Evolutionary conservation across 805 yeast genomes (phyloP), one percentile per base, ranked within the genome.

Genomic region (Clavispora santaluciae): DNA sequence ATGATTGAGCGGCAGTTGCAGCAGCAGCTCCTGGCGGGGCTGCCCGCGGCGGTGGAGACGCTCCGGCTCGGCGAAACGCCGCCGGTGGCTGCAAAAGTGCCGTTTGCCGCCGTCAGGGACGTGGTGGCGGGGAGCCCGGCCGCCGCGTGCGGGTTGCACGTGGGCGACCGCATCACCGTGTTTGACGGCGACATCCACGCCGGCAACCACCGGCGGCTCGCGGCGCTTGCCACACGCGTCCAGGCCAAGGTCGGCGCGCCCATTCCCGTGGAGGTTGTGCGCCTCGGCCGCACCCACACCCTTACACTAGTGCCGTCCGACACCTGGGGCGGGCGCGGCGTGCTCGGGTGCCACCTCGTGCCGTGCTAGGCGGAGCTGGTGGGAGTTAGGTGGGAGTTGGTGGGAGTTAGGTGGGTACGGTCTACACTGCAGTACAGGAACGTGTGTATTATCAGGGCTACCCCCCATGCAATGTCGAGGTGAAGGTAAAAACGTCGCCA

Each of bases 391-490:
- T n/a, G n/a, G n/a, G n/a, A n/a, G n/a, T n/a, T n/a, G n/a, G n/a
- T n/a, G n/a, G n/a, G n/a, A n/a, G n/a, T n/a, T n/a, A n/a, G n/a
- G n/a, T n/a, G n/a, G n/a, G n/a, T n/a, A n/a, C n/a, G n/a, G n/a
- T n/a, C n/a, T n/a, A n/a, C n/a, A n/a, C n/a, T n/a, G n/a, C n/a
- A n/a, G n/a, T n/a, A n/a, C n/a, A n/a, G n/a, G n/a, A n/a, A n/a
- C n/a, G n/a, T n/a, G n/a, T n/a, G n/a, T n/a, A n/a, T n/a, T n/a
- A n/a, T n/a, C 26, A 23, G 12, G 11, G 26, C 11, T 11, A 91
- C 35, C 99, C 99, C 4, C 99, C 99, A 54, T 91, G 99, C 45
- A 91, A 68, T 3, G 99, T 93, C 31, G 95, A 85, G 1, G 97
- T 91, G 55, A 91, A 91, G 3, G 95, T 79, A 29, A 91, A 74